phyloP scores from a whole-genome alignment of 202 grass and related monocot genomes.

The Setaria viridis region DNA sequence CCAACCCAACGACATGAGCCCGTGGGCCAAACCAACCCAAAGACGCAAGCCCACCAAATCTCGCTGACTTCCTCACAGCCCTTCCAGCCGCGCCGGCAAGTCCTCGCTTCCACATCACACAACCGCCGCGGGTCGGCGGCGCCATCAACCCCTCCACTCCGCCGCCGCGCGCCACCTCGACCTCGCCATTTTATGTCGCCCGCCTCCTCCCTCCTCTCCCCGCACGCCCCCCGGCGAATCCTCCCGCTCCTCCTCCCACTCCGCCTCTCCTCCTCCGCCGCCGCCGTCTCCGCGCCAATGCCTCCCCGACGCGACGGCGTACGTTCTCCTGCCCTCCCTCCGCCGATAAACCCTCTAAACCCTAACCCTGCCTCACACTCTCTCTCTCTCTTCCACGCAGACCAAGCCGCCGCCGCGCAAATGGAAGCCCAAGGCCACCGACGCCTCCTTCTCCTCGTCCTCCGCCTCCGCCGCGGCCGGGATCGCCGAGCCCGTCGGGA shows the following conservation, averaged over 20 bases:
- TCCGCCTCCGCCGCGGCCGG: constrained; percentile 4
- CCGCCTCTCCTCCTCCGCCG: constrained; percentile 6
- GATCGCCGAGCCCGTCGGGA: constrained; percentile 36
- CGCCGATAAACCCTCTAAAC: background rate
- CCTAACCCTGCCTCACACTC: background rate
- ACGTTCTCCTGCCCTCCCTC: background rate
- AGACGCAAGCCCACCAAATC: background rate
- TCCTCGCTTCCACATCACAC: background rate
- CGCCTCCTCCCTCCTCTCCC: constrained; percentile 38
- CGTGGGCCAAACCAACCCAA: background rate
- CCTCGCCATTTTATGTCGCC: constrained; percentile 30
- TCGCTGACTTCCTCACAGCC: background rate
- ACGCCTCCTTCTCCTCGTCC: background rate
- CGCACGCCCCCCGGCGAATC: constrained; percentile 23
- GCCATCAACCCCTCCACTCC: background rate
- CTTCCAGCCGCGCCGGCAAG: background rate
- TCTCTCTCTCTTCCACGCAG: constrained; percentile 10
- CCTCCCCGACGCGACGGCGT: constrained; percentile 40
- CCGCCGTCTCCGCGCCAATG: constrained; percentile 32
- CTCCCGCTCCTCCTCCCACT: constrained; percentile 22
- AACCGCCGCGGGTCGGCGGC: constrained; percentile 20
- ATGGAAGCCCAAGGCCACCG: constrained; percentile 60
- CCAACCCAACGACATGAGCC: too few species aligned
- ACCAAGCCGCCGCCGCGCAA: constrained; percentile 48
- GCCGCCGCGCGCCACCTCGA: constrained; percentile 8